phyloP scores from a whole-genome alignment of 2,329 filamentous ascomycete genomes.

The Microdochium bolleyi region DNA sequence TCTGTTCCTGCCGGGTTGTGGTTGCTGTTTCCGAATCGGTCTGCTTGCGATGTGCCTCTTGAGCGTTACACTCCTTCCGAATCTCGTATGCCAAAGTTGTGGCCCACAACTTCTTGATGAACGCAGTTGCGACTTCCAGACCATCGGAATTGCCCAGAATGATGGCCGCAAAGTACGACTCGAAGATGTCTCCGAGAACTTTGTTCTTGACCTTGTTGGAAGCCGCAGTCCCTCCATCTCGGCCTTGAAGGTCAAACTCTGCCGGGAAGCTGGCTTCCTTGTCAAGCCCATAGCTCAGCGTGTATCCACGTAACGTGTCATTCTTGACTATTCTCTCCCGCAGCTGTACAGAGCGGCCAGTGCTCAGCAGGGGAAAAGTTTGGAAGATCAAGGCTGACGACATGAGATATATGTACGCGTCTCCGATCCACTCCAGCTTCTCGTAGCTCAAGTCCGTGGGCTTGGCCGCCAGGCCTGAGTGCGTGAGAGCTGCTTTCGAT shows the following conservation, averaged over 20 bases:
- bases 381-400: slow-evolving; percentile 68
- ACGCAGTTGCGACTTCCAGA: slow-evolving; percentile 51
- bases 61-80: slow-evolving; percentile 22
- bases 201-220: slow-evolving; percentile 55
- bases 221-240: slow-evolving; percentile 25
- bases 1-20: slow-evolving; percentile 13
- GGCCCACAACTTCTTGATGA: slow-evolving; percentile 71
- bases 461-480: slow-evolving; percentile 39
- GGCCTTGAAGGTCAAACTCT: slow-evolving; percentile 28
- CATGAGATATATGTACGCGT: slow-evolving; percentile 75
- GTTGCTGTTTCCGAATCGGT: slow-evolving; percentile 3
- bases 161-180: slow-evolving; percentile 79
- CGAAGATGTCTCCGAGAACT: slow-evolving; percentile 78
- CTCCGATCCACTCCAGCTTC: slow-evolving; percentile 79
- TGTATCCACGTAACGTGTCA: slow-evolving; percentile 63
- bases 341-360: slow-evolving; percentile 66
- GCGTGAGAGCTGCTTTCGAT: slow-evolving; percentile 58
- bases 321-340: slow-evolving; percentile 79
- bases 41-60: slow-evolving; percentile 6
- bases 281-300: slow-evolving; percentile 63
- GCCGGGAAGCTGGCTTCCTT: slow-evolving; percentile 49
- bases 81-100: slow-evolving; percentile 52
- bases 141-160: slow-evolving; percentile 63
- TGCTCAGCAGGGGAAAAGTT: slow-evolving; percentile 56
- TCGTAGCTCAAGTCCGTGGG: slow-evolving; percentile 57